Evolutionary conservation across 495 filamentous ascomycete genomes (phyloP), one percentile per base, ranked within the genome.

Genomic region (Aspergillus biplanus): DNA sequence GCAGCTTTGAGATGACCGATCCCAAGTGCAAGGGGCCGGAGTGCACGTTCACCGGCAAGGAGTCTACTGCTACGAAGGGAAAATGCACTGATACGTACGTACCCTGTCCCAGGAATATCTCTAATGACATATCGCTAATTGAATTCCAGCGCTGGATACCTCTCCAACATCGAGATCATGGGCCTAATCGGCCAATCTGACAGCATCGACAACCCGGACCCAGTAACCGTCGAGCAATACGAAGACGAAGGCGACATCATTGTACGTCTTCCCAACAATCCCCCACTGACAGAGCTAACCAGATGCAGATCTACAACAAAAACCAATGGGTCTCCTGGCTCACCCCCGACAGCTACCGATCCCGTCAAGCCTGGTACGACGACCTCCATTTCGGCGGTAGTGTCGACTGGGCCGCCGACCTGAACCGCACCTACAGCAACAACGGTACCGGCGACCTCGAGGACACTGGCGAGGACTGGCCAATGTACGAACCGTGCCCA

Each of bases 261-360:
- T 1, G 50, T 53, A 7, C 50, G 50, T 52, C 35, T 39, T 12
- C 35, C 35, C 12, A n/a, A n/a, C n/a, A n/a, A n/a, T n/a, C n/a
- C n/a, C n/a, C n/a, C n/a, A n/a, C n/a, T n/a, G n/a, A n/a, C n/a
- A n/a, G n/a, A n/a, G 7, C 50, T 32, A 27, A 53, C 18, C n/a
- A 12, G 5, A 32, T 32, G 50, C 2, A 39, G 50, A 58, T 58
- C 56, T 58, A 58, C 39, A 58, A 58, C 39, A 15, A 32, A 1
- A 47, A 58, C 56, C 56, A 58, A 47, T 58, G 56, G 56, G 56
- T 58, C 8, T 44, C 56, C 21, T 58, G 42, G 21, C 56, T 47
- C 21, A 47, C 15, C 6, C 42, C 56, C 35, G 56, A 32, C 27
- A 56, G 35, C 33, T 56, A 56, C 39, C 21, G 12, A 9, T 11